Conservation (phyloP, 768 basidiomycete species). For the Termitomyces sp. region DNA sequence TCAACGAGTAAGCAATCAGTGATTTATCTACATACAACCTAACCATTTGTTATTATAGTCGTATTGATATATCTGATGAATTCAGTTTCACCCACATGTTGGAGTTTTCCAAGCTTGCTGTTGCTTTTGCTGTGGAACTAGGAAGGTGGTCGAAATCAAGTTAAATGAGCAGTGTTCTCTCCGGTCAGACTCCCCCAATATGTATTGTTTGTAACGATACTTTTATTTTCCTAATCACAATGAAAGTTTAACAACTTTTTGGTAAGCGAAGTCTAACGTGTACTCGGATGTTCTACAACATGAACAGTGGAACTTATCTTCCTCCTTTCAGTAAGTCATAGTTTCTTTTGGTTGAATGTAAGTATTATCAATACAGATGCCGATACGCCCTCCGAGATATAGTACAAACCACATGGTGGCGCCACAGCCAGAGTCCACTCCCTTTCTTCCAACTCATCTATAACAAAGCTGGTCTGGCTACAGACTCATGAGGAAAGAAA, state of each 20-base stretch:
- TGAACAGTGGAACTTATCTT: not conserved
- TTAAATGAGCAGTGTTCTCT: not conserved
- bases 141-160: constrained; percentile 35
- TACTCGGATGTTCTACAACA: not conserved
- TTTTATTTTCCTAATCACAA: not conserved
- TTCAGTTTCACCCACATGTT: constrained; percentile 91
- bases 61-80: constrained; percentile 81
- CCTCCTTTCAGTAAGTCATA: not conserved
- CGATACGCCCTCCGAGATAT: too few relatives aligned
- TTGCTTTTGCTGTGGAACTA: constrained; percentile 76
- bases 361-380: too few relatives aligned
- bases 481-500: too few relatives aligned
- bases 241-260: not conserved
- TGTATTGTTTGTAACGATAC: too few relatives aligned
- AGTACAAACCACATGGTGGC: too few relatives aligned
- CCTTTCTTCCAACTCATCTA: too few relatives aligned
- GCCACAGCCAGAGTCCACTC: too few relatives aligned
- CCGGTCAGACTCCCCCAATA: too few relatives aligned
- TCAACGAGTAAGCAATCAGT: constrained; percentile 63
- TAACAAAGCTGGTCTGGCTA: too few relatives aligned
- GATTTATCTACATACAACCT: constrained; percentile 4
- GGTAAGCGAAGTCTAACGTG: not conserved
- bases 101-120: constrained; percentile 82
- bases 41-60: constrained; percentile 38
- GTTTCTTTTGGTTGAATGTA: not conserved